phyloP scores from a whole-genome alignment of 495 filamentous ascomycete species.

The Penicillium lividum region DNA sequence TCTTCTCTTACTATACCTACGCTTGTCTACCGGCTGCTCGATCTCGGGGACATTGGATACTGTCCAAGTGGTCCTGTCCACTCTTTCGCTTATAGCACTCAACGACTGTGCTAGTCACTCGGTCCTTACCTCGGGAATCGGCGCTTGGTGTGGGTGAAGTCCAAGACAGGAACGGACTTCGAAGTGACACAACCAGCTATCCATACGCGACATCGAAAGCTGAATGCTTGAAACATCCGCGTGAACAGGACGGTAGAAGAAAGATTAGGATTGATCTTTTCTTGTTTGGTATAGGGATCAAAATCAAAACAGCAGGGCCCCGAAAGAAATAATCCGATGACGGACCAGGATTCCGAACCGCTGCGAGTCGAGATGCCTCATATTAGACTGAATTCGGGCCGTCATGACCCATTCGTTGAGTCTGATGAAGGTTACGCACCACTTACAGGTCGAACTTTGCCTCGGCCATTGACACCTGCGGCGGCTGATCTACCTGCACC shows the following conservation, averaged over 20 bases:
- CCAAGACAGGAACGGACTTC: background rate
- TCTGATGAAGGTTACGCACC: slow-evolving; percentile 27
- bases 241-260: background rate
- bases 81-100: slow-evolving; percentile 26
- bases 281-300: background rate
- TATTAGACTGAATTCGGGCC: slow-evolving; percentile 61
- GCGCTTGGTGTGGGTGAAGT: background rate
- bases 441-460: slow-evolving; percentile 22
- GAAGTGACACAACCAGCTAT: background rate
- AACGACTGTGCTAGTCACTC: slow-evolving; percentile 12
- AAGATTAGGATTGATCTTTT: background rate
- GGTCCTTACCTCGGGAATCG: background rate
- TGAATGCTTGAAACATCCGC: background rate
- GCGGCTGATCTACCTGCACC: slow-evolving; percentile 7
- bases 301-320: background rate
- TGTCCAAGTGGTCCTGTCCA: slow-evolving; percentile 30
- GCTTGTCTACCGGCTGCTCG: slow-evolving; percentile 16
- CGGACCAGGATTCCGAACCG: slow-evolving; percentile 21
- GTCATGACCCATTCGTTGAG: slow-evolving; percentile 50
- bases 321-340: slow-evolving; percentile 16
- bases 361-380: slow-evolving; percentile 42
- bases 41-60: slow-evolving; percentile 28
- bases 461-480: slow-evolving; percentile 29
- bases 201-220: background rate
- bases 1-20: slow-evolving; percentile 19